Evolutionary conservation across 768 basidiomycete genomes (phyloP).

Genomic region (Mycena latifolia): DNA sequence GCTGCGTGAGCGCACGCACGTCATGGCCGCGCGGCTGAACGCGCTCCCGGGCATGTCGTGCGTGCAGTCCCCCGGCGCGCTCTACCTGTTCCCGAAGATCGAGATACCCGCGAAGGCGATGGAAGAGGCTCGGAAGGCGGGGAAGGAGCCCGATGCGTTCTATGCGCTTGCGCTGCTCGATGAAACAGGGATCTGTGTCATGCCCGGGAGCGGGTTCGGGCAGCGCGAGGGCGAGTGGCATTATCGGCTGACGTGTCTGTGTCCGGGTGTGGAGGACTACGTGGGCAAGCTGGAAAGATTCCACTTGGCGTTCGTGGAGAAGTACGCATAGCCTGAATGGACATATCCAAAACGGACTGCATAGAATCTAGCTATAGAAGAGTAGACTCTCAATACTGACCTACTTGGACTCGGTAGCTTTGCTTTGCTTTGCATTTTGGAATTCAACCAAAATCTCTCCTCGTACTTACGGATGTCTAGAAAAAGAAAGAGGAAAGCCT

Average conservation of each 20-base stretch:
- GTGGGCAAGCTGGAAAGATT: conserved; percentile 80
- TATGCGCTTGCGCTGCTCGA: conserved; percentile 90
- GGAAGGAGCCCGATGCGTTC: conserved; percentile 89
- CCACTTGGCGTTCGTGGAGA: conserved; percentile 50
- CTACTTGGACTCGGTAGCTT: neutral
- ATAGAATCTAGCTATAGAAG: no score
- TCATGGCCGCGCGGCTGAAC: conserved; percentile 87
- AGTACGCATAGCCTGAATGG: conserved; percentile 39
- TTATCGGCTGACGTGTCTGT: conserved; percentile 93
- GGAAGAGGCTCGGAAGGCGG: conserved; percentile 75
- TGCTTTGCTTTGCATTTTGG: neutral
- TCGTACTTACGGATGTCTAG: no score
- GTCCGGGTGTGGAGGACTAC: conserved; percentile 95
- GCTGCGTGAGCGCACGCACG: conserved; percentile 74
- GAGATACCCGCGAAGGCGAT: conserved; percentile 79
- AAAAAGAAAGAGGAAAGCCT: no score
- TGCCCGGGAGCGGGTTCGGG: conserved; percentile 95
- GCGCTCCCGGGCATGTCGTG: conserved; percentile 89
- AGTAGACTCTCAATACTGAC: no score
- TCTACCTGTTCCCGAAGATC: conserved; percentile 94
- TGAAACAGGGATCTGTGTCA: conserved; percentile 92
- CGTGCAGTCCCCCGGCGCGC: conserved; percentile 89
- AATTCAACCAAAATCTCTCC: no score
- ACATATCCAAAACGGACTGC: no score
- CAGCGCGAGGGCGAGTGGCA: conserved; percentile 93